Percentiles rank a stretch among this genome's conserved stretches.
phyloP scores from a whole-genome alignment of 2,329 filamentous ascomycete genomes.

The Aureobasidium sp. region DNA sequence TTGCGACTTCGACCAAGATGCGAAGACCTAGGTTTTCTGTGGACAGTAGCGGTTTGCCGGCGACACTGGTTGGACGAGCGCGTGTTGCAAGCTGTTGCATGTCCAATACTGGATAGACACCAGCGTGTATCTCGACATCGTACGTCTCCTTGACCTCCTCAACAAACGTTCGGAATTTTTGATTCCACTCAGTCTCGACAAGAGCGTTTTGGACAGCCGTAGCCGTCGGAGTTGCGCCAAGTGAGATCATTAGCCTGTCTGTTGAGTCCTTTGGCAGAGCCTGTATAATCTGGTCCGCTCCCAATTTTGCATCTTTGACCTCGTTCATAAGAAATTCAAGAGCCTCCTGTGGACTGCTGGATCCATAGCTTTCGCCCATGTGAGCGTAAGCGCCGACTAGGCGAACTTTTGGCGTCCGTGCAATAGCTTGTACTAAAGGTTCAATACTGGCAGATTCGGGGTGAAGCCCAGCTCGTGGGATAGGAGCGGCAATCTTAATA shows the following conservation, averaged over 20 bases:
- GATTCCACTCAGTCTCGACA: conserved; percentile 31
- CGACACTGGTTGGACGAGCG: conserved; percentile 38
- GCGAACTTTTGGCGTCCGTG: conserved; percentile 31
- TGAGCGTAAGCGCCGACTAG: conserved; percentile 65
- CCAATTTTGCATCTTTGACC: conserved; percentile 44
- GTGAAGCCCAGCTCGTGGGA: conserved; percentile 58
- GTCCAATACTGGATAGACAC: conserved; percentile 67
- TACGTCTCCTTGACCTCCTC: conserved; percentile 25
- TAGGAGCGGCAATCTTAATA: conserved; percentile 68
- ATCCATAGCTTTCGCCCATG: conserved; percentile 61
- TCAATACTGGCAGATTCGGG: conserved; percentile 40
- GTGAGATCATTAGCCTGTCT: conserved; percentile 48
- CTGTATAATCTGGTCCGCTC: conserved; percentile 29
- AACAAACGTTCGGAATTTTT: conserved; percentile 26
- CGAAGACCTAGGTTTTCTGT: conserved; percentile 55
- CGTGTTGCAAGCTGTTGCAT: conserved; percentile 71
- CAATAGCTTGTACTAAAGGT: conserved; percentile 40
- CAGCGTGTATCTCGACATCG: conserved; percentile 61
- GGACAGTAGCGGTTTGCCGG: conserved; percentile 26
- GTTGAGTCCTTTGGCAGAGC: conserved; percentile 13
- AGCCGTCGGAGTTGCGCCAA: conserved; percentile 69
- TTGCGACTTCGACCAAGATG: conserved; percentile 63
- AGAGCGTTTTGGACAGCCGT: conserved; percentile 55
- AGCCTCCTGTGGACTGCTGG: conserved; percentile 47
- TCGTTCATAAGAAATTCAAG: conserved; percentile 52